A percentile compares a stretch with the other conserved stretches of the same genome.
These are phyloP conservation scores for Exophiala xenobiotica DNA, from an alignment of 2,329 filamentous ascomycete species.

Conservation along the genomic window DNA sequence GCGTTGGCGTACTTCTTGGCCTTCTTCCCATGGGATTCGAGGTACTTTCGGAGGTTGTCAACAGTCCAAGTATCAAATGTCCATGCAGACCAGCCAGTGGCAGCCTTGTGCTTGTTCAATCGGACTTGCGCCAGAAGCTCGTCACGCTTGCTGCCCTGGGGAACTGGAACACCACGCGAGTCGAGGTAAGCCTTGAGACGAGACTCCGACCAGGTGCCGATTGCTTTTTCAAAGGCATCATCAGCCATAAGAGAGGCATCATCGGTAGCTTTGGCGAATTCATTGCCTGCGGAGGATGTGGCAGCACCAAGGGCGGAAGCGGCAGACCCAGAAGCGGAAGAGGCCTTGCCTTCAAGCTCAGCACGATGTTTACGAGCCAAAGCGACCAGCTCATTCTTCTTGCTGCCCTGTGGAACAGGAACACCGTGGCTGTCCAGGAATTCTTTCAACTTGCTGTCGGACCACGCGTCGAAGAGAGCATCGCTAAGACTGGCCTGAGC, in stretches of 20 bases:
- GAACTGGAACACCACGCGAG: conserved; percentile 71
- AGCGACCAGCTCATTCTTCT: conserved; percentile 82
- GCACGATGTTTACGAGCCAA: conserved; percentile 85
- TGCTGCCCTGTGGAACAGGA: conserved; percentile 86
- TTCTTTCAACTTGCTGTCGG: conserved; percentile 83
- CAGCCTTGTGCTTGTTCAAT: conserved; percentile 68
- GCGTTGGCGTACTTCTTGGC: conserved; percentile 62
- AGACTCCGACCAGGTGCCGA: conserved; percentile 69
- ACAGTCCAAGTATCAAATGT: conserved; percentile 75
- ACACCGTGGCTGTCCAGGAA: conserved; percentile 91
- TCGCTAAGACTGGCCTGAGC: conserved; percentile 77
- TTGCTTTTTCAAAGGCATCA: conserved; percentile 64
- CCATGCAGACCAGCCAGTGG: conserved; percentile 68
- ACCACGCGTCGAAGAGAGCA: conserved; percentile 84
- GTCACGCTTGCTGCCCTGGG: conserved; percentile 68
- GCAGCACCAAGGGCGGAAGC: conserved; percentile 62
- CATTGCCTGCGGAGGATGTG: conserved; percentile 71
- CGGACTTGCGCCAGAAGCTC: conserved; percentile 74
- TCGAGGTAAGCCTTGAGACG: conserved; percentile 77
- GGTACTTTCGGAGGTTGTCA: conserved; percentile 64
- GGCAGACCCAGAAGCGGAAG: conserved; percentile 52
- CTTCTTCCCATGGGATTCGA: conserved; percentile 52
- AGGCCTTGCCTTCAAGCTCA: conserved; percentile 60
- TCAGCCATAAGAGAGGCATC: conserved; percentile 61
- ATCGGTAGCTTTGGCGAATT: conserved; percentile 74